Evolutionary conservation across 1,284 basidiomycete genomes (phyloP).

Genomic region (Trametes hirsuta): DNA sequence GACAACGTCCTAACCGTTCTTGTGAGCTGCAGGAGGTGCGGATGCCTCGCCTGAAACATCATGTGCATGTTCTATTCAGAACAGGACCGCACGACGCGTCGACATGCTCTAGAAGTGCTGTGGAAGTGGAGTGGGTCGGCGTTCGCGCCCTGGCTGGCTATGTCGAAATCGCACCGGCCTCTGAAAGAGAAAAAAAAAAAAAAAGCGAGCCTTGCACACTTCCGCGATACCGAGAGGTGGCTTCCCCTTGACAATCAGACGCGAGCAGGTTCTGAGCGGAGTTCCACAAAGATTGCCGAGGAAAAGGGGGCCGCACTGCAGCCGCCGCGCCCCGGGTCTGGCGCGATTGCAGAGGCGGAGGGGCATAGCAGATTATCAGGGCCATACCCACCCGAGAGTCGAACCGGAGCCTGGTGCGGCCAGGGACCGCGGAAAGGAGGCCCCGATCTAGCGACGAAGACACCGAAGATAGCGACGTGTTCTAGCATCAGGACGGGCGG

Average conservation of each 20-base stretch:
- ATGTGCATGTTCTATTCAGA: not conserved
- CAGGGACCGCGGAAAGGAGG: not conserved
- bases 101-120: not conserved
- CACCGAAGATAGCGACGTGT: not conserved
- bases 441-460: not conserved
- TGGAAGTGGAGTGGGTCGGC: not conserved
- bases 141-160: not conserved
- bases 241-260: slow-evolving; percentile 16
- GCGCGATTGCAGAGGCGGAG: not conserved
- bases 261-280: slow-evolving; percentile 4
- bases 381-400: not conserved
- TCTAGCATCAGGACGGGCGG: not conserved
- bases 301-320: slow-evolving; percentile 12
- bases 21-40: not conserved
- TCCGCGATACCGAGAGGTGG: not conserved
- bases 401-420: not conserved
- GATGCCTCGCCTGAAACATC: not conserved
- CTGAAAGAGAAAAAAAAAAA: too few species aligned
- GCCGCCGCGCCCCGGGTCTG: slow-evolving; percentile 10
- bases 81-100: not conserved
- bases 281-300: slow-evolving; percentile 22
- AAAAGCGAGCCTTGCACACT: not conserved
- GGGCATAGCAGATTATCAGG: not conserved
- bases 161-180: too few species aligned
- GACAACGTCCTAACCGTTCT: not conserved